Evolutionary conservation across 768 basidiomycete species (phyloP).

Genomic region (Thelephora ganbajun): DNA sequence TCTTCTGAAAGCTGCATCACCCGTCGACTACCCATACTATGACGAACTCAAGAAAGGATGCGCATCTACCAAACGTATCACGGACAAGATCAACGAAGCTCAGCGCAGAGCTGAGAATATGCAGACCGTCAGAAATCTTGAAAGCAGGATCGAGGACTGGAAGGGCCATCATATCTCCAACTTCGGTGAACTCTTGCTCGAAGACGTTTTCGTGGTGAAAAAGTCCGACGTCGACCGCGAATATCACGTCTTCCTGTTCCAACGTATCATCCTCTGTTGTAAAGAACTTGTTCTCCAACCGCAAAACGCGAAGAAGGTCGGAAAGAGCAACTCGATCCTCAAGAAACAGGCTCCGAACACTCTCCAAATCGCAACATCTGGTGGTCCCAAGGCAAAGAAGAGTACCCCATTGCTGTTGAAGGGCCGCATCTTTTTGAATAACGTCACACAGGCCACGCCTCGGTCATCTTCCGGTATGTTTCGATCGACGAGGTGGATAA

Average conservation of each 20-base stretch:
- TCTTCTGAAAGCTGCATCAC: conserved; percentile 56
- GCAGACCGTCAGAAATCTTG: conserved; percentile 78
- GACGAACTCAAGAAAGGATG: conserved; percentile 78
- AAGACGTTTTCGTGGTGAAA: conserved; percentile 91
- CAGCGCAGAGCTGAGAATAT: conserved; percentile 85
- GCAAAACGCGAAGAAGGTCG: conserved; percentile 48
- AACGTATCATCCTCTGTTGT: conserved; percentile 98
- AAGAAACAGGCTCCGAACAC: conserved; percentile 61
- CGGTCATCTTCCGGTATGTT: conserved; percentile 47
- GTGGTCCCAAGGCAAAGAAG: conserved; percentile 52
- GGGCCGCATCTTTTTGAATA: conserved; percentile 93
- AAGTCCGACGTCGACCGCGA: conserved; percentile 95
- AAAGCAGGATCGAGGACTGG: conserved; percentile 91
- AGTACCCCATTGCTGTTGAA: conserved; percentile 79
- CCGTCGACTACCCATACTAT: conserved; percentile 49
- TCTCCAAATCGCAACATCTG: conserved; percentile 30
- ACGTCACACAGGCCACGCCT: conserved; percentile 77
- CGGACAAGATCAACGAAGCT: conserved; percentile 92
- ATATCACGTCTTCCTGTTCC: conserved; percentile 97
- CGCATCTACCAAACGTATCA: conserved; percentile 81
- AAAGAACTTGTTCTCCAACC: conserved; percentile 66
- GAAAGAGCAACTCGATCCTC: conserved; percentile 79
- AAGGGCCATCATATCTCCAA: conserved; percentile 93
- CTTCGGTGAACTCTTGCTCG: conserved; percentile 87
- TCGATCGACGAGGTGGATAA: not conserved